Evolutionary conservation across 2,329 filamentous ascomycete genomes (phyloP), one percentile per base, ranked within the genome.

Genomic region (Akanthomyces muscarius): DNA sequence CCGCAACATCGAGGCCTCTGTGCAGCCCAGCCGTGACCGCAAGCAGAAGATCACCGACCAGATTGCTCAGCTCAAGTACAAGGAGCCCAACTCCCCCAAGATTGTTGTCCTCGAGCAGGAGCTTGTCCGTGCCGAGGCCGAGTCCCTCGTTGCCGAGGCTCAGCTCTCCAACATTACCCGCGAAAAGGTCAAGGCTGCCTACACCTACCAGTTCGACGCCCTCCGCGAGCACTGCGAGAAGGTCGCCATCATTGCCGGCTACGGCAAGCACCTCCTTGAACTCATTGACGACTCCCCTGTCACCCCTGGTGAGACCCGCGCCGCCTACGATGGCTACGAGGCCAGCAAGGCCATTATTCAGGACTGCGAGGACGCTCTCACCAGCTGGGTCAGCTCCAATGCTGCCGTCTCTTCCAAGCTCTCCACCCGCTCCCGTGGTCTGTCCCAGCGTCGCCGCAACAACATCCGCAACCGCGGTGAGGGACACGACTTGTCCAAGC

Each of bases 41-140:
- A 99, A 99, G 83, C 94, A 98, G 78, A 99, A 98, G 81, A 98
- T 99, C 73, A 97, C 92, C 71, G 95, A 99, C 75, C 92, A 98
- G 75, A 99, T 99, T 71, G 94, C 95, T 57, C 94, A 98, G 77
- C 86, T 99, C 71, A 99, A 99, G 80, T 99, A 98, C 87, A 99
- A 99, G 83, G 95, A 99, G 78, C 95, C 95, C 69, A 97, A 96
- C 81, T 97, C 93, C 42, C 93, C 94, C 67, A 95, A 92, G 80
- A 97, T 99, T 70, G 92, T 97, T 63, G 93, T 99, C 47, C 88
- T 99, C 62, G 95, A 99, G 80, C 95, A 99, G 78, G 95, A 99
- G 78, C 90, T 99, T 64, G 95, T 99, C 70, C 93, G 95, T 71
- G 95, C 95, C 69, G 95, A 99, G 79, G 95, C 95, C 71, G 95